Evolutionary conservation across 129 eudicot genomes (phyloP).

Genomic region (Artemisia argyi): DNA sequence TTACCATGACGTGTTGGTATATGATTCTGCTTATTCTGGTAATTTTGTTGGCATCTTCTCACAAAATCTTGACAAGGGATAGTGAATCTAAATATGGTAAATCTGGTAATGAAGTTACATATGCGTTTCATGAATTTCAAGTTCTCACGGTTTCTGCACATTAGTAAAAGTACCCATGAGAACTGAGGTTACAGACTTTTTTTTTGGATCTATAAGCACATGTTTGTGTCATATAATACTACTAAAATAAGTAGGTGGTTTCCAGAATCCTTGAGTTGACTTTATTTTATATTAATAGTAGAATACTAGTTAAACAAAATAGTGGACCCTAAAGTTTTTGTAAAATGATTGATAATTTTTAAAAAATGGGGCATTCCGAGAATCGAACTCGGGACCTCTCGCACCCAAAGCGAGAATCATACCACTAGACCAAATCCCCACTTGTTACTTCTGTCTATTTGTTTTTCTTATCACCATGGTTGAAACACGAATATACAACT

Average conservation of each 20-base stretch:
- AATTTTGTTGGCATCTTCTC: neutral
- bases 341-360: neutral
- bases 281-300: neutral
- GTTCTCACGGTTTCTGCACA: neutral
- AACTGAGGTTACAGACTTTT: neutral
- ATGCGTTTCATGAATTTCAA: neutral
- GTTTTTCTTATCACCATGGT: neutral
- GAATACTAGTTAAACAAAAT: neutral
- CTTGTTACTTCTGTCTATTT: neutral
- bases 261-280: neutral
- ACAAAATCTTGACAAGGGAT: neutral
- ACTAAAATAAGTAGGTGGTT: neutral
- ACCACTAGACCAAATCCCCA: constrained; percentile 99
- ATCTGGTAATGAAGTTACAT: neutral
- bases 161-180: neutral
- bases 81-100: too few species aligned
- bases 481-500: neutral
- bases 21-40: constrained; percentile 7
- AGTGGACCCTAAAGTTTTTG: neutral
- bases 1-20: neutral
- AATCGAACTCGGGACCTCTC: constrained; percentile 98
- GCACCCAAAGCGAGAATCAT: constrained; percentile 98
- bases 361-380: constrained; percentile 78
- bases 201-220: constrained; percentile 2
- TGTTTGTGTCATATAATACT: constrained; percentile 8